Evolutionary conservation across 164 flowering plant genomes (phyloP).

Genomic region (Houttuynia cordata): DNA sequence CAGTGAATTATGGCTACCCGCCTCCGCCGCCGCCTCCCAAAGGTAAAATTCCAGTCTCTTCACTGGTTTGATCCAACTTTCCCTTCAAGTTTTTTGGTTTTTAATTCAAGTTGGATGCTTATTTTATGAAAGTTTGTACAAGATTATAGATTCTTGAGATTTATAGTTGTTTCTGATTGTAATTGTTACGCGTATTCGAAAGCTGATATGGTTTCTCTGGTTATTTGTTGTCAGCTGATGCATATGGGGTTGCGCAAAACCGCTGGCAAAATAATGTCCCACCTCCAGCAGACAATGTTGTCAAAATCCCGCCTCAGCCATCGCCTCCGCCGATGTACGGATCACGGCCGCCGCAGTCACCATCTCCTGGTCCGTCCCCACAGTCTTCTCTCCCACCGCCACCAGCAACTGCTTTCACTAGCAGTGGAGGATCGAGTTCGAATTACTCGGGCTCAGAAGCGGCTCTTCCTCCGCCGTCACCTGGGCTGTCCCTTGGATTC

Average conservation of each 20-base stretch:
- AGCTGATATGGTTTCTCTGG: not conserved
- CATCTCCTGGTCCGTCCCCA: constrained; percentile 16
- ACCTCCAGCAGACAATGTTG: constrained; percentile 41
- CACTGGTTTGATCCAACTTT: too few species aligned
- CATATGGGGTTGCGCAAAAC: constrained; percentile 35
- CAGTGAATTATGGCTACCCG: constrained; percentile 24
- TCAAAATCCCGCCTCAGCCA: constrained; percentile 29
- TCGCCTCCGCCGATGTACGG: constrained; percentile 40
- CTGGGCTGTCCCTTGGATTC: constrained; percentile 49
- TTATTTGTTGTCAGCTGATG: constrained; percentile 18
- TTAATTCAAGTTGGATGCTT: too few species aligned
- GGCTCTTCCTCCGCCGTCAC: constrained; percentile 61
- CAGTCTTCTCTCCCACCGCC: constrained; percentile 21
- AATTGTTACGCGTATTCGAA: not conserved
- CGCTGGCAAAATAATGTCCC: constrained; percentile 48
- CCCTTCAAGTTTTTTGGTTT: too few species aligned
- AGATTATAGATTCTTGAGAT: not conserved
- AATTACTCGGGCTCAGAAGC: constrained; percentile 47
- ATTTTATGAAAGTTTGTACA: too few species aligned
- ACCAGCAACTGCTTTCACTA: constrained; percentile 30
- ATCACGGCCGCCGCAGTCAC: constrained; percentile 33
- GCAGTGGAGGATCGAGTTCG: constrained; percentile 64
- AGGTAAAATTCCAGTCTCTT: constrained; percentile 15
- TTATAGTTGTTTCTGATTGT: not conserved
- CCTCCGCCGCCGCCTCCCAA: constrained; percentile 20